phyloP scores from a whole-genome alignment of 257 asterid genomes.

The Cynanchum wilfordii region DNA sequence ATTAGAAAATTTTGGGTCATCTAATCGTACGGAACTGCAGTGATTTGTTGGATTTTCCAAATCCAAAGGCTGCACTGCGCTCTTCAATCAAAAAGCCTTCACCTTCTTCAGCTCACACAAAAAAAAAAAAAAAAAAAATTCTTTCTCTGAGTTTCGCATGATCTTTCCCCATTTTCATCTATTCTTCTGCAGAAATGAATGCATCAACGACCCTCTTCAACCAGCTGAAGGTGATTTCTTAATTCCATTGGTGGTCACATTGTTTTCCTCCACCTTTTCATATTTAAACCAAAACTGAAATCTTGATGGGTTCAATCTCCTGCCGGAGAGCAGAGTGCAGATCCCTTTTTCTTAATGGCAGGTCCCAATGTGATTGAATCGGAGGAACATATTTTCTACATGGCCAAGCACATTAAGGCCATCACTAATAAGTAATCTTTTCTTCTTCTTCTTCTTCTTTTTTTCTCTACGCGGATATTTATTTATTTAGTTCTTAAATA shows the following conservation, averaged over 20 bases:
- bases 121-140: background rate
- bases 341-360: slow-evolving; percentile 82
- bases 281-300: background rate
- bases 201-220: slow-evolving; percentile 56
- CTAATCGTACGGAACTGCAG: background rate
- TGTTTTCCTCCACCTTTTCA: background rate
- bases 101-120: background rate
- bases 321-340: slow-evolving; percentile 44
- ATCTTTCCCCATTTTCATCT: background rate
- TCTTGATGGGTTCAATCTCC: background rate
- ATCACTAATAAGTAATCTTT: slow-evolving; percentile 43
- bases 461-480: slow-evolving; percentile 21
- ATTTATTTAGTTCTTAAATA: background rate
- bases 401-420: slow-evolving; percentile 67
- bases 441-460: background rate
- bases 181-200: slow-evolving; percentile 36
- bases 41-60: background rate
- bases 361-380: slow-evolving; percentile 96
- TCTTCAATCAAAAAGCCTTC: background rate
- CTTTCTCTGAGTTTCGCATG: background rate
- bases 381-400: slow-evolving; percentile 71
- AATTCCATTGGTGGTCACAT: background rate
- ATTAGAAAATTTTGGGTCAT: too few relatives aligned
- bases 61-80: background rate
- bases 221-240: slow-evolving; percentile 62